Base-by-base conservation (phyloP, 2,329 filamentous ascomycete genomes). In the Arthrobotrys iridis region DNA sequence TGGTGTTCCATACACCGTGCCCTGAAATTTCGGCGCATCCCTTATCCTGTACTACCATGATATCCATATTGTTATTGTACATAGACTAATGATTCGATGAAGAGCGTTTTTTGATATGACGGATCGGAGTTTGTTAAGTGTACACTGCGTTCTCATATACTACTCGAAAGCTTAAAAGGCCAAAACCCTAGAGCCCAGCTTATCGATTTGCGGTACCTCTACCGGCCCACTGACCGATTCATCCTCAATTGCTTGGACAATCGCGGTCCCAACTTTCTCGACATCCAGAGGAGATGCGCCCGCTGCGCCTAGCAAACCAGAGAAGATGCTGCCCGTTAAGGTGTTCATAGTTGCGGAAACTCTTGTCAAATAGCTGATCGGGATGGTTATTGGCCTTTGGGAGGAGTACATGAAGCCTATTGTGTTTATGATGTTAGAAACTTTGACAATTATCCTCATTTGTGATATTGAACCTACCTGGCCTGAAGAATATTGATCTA, bases 271-370 rank as follows among this genome's bases (percentile, higher is more conserved):
- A 1, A 98, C 94, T 4, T 90, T 82, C 81, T 97, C 93, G 1
- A 90, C 94, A 84, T 93, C 92, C 50, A 97, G 82, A 2, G 95
- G 94, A 84, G 97, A 97, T 58, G 90, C 87, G 0, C 90, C 93
- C 30, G 91, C 93, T 0, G 91, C 88, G 0, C 94, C 95, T 84
- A 98, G 88, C 76, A 97, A 85, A 77, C 71, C 71, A 5, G 88
- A 88, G 78, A 99, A 85, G 55, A 90, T 86, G 3, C 93, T 92
- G 4, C 93, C 91, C 1, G 93, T 89, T 50, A 93, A 79, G 11
- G 84, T 87, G 82, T 98, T 97, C 80, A 96, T 88, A 52, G 91
- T 85, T 13, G 90, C 89, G 0, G 91, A 93, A 0, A 90, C 85
- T 11, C 90, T 90, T 0, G 91, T 91, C 78, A 91, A 86, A 3